Conservation (phyloP, 2,329 filamentous ascomycete species). For the Aspergillus versicolor region DNA sequence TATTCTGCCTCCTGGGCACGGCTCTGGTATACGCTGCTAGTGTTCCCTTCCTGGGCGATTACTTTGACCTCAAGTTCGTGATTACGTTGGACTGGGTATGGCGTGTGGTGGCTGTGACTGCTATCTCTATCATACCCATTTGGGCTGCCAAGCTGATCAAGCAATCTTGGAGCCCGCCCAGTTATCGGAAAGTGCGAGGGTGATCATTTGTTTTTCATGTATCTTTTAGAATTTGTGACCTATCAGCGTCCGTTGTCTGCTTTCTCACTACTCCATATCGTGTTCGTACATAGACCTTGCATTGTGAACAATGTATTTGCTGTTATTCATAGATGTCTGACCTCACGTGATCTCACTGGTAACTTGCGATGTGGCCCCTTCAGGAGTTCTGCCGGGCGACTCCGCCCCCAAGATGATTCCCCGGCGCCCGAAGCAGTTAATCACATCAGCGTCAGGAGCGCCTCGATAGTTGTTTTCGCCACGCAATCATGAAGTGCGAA, state of each 20-base stretch:
- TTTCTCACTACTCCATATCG: slow-evolving; percentile 6
- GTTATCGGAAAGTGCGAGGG: slow-evolving; percentile 79
- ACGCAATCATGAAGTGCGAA: slow-evolving; percentile 9
- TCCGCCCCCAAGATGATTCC: slow-evolving; percentile 1
- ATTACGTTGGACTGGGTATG: slow-evolving; percentile 80
- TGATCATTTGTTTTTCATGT: slow-evolving; percentile 18
- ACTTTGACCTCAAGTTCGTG: slow-evolving; percentile 82
- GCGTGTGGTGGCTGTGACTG: slow-evolving; percentile 77
- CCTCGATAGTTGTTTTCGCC: slow-evolving; percentile 4
- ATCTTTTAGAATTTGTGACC: slow-evolving; percentile 2
- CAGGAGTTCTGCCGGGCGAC: slow-evolving; percentile 1
- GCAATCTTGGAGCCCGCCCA: slow-evolving; percentile 83
- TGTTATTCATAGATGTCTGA: background rate
- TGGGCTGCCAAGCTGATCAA: slow-evolving; percentile 84
- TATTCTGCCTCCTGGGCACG: slow-evolving; percentile 78
- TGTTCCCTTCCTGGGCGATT: slow-evolving; percentile 82
- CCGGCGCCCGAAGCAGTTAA: background rate
- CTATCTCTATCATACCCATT: slow-evolving; percentile 79
- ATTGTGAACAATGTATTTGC: background rate
- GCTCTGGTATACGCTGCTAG: slow-evolving; percentile 76
- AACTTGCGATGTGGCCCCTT: slow-evolving; percentile 5
- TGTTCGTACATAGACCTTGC: slow-evolving; percentile 11
- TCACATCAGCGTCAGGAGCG: slow-evolving; percentile 4
- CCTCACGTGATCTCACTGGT: background rate
- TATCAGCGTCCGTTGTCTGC: background rate